A percentile compares a stretch with the other conserved stretches of the same genome.
phyloP scores from a whole-genome alignment of 352 stramenopile species.

The Pythium myriotylum region DNA sequence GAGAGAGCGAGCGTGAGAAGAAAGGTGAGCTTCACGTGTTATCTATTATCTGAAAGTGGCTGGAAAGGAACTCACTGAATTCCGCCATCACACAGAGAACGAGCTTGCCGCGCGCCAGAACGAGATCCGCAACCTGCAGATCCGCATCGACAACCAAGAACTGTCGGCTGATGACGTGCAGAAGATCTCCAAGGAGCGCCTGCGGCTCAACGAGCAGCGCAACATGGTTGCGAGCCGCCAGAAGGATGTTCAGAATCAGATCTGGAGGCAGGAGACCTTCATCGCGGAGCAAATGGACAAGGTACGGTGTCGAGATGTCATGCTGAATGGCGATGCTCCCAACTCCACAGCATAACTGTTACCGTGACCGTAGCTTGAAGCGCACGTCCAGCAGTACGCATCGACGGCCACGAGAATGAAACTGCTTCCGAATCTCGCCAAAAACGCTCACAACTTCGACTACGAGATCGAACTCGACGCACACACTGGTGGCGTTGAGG shows the following conservation, averaged over 20 bases:
- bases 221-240: conserved; percentile 65
- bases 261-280: conserved; percentile 69
- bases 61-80: no score
- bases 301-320: conserved; percentile 43
- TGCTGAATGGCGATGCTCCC: no score
- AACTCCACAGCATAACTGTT: background rate
- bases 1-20: conserved; percentile 64
- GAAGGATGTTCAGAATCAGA: conserved; percentile 55
- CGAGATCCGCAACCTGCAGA: conserved; percentile 58
- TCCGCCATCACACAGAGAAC: conserved; percentile 39
- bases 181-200: conserved; percentile 68
- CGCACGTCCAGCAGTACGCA: conserved; percentile 82
- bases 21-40: conserved; percentile 59
- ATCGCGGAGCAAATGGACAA: conserved; percentile 68
- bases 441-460: conserved; percentile 79
- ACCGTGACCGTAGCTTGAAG: conserved; percentile 45
- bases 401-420: conserved; percentile 78
- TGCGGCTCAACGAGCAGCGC: conserved; percentile 73
- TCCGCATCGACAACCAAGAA: conserved; percentile 80
- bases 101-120: conserved; percentile 53
- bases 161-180: conserved; percentile 77
- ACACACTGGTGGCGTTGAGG: conserved; percentile 57
- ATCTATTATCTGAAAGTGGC: no score
- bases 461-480: conserved; percentile 74
- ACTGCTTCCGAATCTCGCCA: conserved; percentile 81